Evolutionary conservation across 108 stramenopile genomes (phyloP).

Genomic region (Cyclostephanos tholiformis): DNA sequence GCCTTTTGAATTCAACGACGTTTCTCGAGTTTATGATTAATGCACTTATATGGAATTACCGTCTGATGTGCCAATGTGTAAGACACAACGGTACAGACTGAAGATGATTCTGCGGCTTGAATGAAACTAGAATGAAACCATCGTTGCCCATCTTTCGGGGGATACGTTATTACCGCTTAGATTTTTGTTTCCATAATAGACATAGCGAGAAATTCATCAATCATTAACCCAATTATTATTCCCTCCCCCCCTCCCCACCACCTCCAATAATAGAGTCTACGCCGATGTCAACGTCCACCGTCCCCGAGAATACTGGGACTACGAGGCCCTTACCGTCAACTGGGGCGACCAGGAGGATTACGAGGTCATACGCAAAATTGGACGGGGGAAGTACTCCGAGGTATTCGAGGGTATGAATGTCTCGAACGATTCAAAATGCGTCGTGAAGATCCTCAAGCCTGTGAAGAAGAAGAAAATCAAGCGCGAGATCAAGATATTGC

Average conservation of each 20-base stretch:
- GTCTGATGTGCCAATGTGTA: background rate
- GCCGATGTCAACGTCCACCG: slow-evolving; percentile 98
- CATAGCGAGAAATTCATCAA: background rate
- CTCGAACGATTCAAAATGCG: slow-evolving; percentile 94
- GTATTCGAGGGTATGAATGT: slow-evolving; percentile 98
- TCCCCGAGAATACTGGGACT: slow-evolving; percentile 99
- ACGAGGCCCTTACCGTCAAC: slow-evolving; percentile 96
- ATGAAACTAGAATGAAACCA: slow-evolving; percentile 28
- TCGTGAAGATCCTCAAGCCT: slow-evolving; percentile 99
- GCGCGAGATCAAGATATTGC: slow-evolving; percentile 98
- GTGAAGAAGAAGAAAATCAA: slow-evolving; percentile 99
- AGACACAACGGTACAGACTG: slow-evolving; percentile 12
- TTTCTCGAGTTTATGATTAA: background rate
- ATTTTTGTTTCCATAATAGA: background rate
- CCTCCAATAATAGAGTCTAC: slow-evolving; percentile 79
- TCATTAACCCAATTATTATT: background rate
- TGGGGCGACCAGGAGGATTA: slow-evolving; percentile 99
- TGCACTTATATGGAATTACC: background rate
- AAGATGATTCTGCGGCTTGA: slow-evolving; percentile 52
- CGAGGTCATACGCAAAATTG: slow-evolving; percentile 99
- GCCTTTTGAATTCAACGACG: background rate
- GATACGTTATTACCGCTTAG: background rate
- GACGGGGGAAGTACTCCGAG: slow-evolving; percentile 99
- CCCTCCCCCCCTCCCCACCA: background rate
- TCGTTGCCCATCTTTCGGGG: no score